These are phyloP conservation scores for Calonectria multiphialidica DNA, from an alignment of 2,329 filamentous ascomycete species.

Conservation along the genomic window DNA sequence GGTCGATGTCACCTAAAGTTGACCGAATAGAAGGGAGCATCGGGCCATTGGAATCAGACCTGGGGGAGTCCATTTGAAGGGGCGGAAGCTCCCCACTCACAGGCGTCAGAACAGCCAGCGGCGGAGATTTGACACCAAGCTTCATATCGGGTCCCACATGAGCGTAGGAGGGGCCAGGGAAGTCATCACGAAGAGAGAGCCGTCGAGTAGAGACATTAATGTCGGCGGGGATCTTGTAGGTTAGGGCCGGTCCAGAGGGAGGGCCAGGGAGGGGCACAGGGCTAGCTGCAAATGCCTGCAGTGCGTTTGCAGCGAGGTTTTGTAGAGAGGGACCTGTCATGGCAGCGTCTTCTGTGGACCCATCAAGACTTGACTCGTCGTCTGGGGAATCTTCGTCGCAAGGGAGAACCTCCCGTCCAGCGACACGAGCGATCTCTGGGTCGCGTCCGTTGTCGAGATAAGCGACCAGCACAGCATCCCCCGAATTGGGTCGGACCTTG, in stretches of 20 bases:
- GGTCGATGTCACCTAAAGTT: slow-evolving; percentile 51
- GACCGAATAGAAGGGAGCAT: slow-evolving; percentile 55
- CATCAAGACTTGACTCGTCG: slow-evolving; percentile 34
- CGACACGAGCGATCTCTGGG: slow-evolving; percentile 73
- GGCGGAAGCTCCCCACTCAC: slow-evolving; percentile 50
- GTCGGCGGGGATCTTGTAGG: slow-evolving; percentile 40
- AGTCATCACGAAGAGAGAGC: slow-evolving; percentile 51
- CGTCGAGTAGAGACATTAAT: slow-evolving; percentile 47
- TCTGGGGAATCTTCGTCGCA: slow-evolving; percentile 49
- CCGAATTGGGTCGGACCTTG: slow-evolving; percentile 68
- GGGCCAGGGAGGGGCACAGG: slow-evolving; percentile 27
- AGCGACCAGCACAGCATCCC: slow-evolving; percentile 76
- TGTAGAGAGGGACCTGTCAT: slow-evolving; percentile 43
- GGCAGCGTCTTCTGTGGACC: slow-evolving; percentile 22
- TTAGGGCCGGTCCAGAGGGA: slow-evolving; percentile 20
- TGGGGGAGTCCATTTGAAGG: slow-evolving; percentile 51
- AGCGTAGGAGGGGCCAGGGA: slow-evolving; percentile 4
- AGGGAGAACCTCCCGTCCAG: slow-evolving; percentile 66
- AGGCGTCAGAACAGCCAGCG: slow-evolving; percentile 36
- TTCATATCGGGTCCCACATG: slow-evolving; percentile 23
- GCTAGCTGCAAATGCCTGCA: slow-evolving; percentile 38
- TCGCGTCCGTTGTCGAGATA: slow-evolving; percentile 73
- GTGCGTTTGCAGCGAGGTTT: slow-evolving; percentile 48
- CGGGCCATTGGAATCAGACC: slow-evolving; percentile 50
- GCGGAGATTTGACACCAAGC: slow-evolving; percentile 38